Conservation (phyloP, 2,329 filamentous ascomycete species). For the Xylariaceae sp. region DNA sequence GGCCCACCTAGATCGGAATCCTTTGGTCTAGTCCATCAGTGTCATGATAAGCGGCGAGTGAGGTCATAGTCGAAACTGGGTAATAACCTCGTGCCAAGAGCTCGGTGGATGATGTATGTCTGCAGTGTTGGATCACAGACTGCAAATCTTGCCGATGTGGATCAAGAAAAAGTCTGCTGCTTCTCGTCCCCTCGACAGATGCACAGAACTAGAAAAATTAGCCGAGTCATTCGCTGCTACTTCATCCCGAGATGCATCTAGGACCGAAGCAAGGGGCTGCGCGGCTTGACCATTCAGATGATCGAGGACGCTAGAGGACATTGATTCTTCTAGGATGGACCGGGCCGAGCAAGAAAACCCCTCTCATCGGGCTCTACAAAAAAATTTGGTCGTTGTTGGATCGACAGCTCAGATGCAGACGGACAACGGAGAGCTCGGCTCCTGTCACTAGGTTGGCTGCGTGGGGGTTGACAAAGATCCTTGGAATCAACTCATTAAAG, state of each 20-base stretch:
- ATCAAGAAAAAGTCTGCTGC: not conserved
- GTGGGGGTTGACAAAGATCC: not conserved
- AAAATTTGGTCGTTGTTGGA: not conserved
- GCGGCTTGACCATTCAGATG: not conserved
- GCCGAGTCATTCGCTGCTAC: not conserved
- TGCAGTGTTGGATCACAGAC: not conserved
- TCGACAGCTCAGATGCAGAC: not conserved
- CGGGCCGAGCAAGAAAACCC: not conserved
- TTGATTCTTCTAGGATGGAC: not conserved
- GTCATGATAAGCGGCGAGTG: not conserved
- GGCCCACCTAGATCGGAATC: not conserved
- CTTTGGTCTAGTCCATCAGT: not conserved
- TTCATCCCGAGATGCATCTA: not conserved
- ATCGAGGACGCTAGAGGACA: not conserved
- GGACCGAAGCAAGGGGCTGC: slow-evolving; percentile 2
- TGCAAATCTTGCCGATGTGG: not conserved
- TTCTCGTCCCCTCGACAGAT: not conserved
- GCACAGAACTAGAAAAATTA: not conserved
- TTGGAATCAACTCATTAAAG: not conserved
- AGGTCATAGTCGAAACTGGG: not conserved
- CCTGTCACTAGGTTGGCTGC: slow-evolving; percentile 1
- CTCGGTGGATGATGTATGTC: not conserved
- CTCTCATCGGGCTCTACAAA: not conserved
- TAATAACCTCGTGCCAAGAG: not conserved
- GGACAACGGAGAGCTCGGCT: not conserved